phyloP scores from a whole-genome alignment of 2,329 filamentous ascomycete species.

The Aureobasidium subglaciale region DNA sequence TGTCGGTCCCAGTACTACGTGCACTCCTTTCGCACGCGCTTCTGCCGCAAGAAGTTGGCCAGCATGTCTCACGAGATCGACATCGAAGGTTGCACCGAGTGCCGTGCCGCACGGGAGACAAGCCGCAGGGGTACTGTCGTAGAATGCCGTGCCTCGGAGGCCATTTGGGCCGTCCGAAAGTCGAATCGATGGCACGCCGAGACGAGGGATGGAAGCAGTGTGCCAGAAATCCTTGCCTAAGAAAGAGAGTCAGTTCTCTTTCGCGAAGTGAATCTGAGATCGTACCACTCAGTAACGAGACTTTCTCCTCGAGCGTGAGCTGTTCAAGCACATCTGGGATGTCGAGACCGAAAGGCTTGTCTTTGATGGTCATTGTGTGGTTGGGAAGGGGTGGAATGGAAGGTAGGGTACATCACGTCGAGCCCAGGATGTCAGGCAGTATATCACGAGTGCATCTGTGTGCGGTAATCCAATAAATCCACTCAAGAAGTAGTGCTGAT shows the following conservation, averaged over 20 bases:
- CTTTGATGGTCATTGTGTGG: background rate
- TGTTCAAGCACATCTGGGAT: conserved; percentile 23
- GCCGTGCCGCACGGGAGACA: conserved; percentile 73
- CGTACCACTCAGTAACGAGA: conserved; percentile 18
- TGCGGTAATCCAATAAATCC: too few species aligned
- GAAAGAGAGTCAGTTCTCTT: background rate
- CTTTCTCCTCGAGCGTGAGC: conserved; percentile 26
- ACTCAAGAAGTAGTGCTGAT: too few species aligned
- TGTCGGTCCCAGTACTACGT: conserved; percentile 68
- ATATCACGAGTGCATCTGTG: too few species aligned
- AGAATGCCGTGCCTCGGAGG: conserved; percentile 60
- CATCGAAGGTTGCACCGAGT: conserved; percentile 72
- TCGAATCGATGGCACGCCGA: background rate
- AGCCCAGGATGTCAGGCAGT: too few species aligned
- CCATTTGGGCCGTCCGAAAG: conserved; percentile 59
- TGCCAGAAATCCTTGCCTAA: conserved; percentile 5
- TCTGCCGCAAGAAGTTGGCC: conserved; percentile 64
- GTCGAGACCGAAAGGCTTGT: too few species aligned
- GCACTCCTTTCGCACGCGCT: conserved; percentile 65
- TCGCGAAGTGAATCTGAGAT: too few species aligned
- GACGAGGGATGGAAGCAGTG: background rate
- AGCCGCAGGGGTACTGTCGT: conserved; percentile 57
- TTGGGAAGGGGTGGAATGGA: background rate
- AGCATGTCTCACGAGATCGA: conserved; percentile 59
- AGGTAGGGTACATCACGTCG: too few species aligned